A percentile compares a stretch with the other conserved stretches of the same genome.
Evolutionary conservation across 2,329 filamentous ascomycete species (phyloP).

Genomic region (Cladosporium sphaerospermum): DNA sequence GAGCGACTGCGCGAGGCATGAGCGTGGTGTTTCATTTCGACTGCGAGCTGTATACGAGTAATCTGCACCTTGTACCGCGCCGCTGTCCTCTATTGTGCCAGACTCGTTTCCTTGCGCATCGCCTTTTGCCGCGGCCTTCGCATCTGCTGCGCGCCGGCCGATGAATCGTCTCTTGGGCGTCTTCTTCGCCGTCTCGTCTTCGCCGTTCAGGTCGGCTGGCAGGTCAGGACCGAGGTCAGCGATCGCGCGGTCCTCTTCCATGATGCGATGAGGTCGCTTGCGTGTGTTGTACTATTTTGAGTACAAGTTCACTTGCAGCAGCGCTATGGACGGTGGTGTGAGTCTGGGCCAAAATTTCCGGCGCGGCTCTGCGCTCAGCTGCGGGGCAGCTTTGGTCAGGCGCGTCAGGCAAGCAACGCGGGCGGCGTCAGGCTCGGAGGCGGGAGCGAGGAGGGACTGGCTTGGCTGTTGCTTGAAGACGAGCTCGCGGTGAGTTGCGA

Average conservation of each 20-base stretch:
- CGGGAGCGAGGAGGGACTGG: background rate
- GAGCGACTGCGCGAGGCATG: constrained; percentile 50
- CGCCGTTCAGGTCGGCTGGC: constrained; percentile 56
- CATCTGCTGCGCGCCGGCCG: constrained; percentile 67
- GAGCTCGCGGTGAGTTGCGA: too few relatives aligned
- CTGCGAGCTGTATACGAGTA: constrained; percentile 1
- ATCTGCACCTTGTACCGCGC: constrained; percentile 60
- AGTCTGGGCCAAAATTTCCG: background rate
- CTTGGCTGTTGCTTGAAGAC: background rate
- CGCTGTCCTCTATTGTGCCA: constrained; percentile 53
- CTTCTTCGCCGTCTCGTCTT: constrained; percentile 44
- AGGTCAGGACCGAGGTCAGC: constrained; percentile 65
- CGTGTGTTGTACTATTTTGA: too few relatives aligned
- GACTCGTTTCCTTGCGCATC: constrained; percentile 34
- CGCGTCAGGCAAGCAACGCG: background rate
- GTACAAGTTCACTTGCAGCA: too few relatives aligned
- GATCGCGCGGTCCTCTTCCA: constrained; percentile 70
- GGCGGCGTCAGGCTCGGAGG: background rate
- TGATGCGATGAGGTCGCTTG: constrained; percentile 31
- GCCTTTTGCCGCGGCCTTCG: constrained; percentile 47
- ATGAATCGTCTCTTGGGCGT: constrained; percentile 92
- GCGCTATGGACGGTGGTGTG: background rate
- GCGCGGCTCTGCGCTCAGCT: background rate
- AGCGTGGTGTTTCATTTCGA: constrained; percentile 1
- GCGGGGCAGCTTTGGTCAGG: background rate